A percentile compares a stretch with the other conserved stretches of the same genome.
Evolutionary conservation across 2,329 filamentous ascomycete genomes (phyloP).

Genomic region (Penicillium sp.): DNA sequence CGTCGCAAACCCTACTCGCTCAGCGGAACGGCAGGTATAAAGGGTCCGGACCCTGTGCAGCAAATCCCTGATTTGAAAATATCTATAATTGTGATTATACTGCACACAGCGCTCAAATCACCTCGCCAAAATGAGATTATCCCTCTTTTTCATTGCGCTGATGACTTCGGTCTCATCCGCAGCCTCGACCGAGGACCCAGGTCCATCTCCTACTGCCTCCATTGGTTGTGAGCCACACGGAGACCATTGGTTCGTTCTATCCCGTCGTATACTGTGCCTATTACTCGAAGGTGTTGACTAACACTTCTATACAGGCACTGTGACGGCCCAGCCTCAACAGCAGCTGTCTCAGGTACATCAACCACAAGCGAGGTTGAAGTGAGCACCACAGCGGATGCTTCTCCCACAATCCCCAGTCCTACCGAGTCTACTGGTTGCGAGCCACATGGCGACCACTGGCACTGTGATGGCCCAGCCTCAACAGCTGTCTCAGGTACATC

Average conservation of each 20-base stretch:
- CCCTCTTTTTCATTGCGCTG: slow-evolving; percentile 12
- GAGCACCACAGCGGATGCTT: not conserved
- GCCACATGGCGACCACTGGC: slow-evolving; percentile 24
- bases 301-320: slow-evolving; percentile 28
- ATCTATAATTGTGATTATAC: not conserved
- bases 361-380: no score
- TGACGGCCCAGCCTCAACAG: slow-evolving; percentile 25
- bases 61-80: not conserved
- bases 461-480: slow-evolving; percentile 20
- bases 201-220: slow-evolving; percentile 33
- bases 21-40: slow-evolving; percentile 17
- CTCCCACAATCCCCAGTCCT: slow-evolving; percentile 18
- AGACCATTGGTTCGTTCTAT: slow-evolving; percentile 26
- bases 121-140: slow-evolving; percentile 19
- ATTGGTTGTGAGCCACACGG: slow-evolving; percentile 27
- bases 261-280: not conserved
- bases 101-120: not conserved
- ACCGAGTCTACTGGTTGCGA: slow-evolving; percentile 22
- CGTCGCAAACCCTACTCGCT: not conserved
- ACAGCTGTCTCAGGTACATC: not conserved
- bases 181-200: slow-evolving; percentile 21
- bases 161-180: slow-evolving; percentile 18
- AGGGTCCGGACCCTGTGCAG: not conserved
- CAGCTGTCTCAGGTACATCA: not conserved
- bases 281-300: not conserved